phyloP scores from a whole-genome alignment of 495 filamentous ascomycete genomes.

The Daldinia caldariorum region DNA sequence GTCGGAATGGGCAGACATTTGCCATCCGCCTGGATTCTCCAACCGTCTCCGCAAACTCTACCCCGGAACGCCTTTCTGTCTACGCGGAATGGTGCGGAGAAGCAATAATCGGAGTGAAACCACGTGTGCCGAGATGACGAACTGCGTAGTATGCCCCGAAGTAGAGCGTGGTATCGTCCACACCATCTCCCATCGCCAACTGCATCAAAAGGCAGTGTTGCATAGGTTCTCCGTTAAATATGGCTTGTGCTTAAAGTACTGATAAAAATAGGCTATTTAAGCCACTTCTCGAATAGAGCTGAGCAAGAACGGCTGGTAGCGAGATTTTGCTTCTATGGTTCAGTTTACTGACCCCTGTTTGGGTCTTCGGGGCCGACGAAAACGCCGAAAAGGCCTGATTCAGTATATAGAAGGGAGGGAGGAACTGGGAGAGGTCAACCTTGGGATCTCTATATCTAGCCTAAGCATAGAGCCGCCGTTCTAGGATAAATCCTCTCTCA shows the following conservation, averaged over 20 bases:
- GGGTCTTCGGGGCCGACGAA: no score
- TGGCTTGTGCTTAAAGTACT: no score
- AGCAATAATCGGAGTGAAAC: constrained; percentile 8
- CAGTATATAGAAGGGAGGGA: constrained; percentile 9
- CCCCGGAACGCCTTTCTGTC: constrained; percentile 1
- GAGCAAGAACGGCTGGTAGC: no score
- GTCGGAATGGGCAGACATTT: neutral
- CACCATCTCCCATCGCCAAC: no score
- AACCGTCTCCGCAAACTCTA: constrained; percentile 21
- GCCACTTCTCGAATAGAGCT: no score
- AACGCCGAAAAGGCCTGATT: constrained; percentile 28
- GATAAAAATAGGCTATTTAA: no score
- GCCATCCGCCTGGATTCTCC: constrained; percentile 5
- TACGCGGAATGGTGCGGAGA: neutral
- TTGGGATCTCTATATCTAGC: neutral
- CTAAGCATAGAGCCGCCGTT: neutral
- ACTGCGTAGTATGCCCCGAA: constrained; percentile 2
- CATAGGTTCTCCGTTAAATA: no score
- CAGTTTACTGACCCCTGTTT: no score
- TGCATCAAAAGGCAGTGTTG: no score
- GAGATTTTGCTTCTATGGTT: no score
- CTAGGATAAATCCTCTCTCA: neutral
- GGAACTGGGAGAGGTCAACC: neutral
- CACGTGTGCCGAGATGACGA: constrained; percentile 31
- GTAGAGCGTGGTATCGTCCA: no score